Conservation (phyloP, 805 yeast species). For the Cyberlindnera subsufficiens region DNA sequence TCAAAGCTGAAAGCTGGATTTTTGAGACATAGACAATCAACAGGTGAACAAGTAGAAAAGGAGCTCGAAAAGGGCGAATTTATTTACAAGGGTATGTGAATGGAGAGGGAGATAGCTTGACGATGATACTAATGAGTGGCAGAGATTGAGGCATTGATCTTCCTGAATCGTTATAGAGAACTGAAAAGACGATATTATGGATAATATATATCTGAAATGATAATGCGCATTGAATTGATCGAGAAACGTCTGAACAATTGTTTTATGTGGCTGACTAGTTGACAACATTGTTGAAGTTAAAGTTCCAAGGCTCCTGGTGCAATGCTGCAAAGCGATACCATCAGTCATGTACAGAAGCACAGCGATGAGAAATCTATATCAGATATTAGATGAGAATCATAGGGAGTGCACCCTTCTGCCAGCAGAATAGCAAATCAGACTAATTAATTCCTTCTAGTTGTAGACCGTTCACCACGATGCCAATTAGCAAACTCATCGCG, state of each 20-base stretch:
- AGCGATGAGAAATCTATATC: too few species aligned
- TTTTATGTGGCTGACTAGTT: too few species aligned
- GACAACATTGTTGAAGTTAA: too few species aligned
- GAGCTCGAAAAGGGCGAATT: constrained; percentile 16
- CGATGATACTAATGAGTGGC: neutral
- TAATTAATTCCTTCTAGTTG: neutral
- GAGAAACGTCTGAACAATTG: too few species aligned
- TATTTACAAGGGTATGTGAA: constrained; percentile 15
- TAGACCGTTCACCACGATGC: neutral
- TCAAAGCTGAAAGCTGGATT: constrained; percentile 13
- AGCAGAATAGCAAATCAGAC: neutral
- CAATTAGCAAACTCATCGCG: neutral
- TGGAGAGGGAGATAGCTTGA: neutral
- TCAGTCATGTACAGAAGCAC: too few species aligned
- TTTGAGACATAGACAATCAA: constrained; percentile 1
- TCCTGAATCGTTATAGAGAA: constrained; percentile 17
- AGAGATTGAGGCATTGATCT: constrained; percentile 19
- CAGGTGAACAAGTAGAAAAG: constrained; percentile 6
- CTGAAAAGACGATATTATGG: constrained; percentile 15
- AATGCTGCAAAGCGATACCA: too few species aligned
- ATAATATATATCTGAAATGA: neutral
- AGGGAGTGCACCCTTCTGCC: neutral
- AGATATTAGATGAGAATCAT: too few species aligned
- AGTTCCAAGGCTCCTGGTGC: too few species aligned
- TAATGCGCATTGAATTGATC: too few species aligned